Conservation (phyloP, 2,329 filamentous ascomycete species). For the Lachnellula cervina region DNA sequence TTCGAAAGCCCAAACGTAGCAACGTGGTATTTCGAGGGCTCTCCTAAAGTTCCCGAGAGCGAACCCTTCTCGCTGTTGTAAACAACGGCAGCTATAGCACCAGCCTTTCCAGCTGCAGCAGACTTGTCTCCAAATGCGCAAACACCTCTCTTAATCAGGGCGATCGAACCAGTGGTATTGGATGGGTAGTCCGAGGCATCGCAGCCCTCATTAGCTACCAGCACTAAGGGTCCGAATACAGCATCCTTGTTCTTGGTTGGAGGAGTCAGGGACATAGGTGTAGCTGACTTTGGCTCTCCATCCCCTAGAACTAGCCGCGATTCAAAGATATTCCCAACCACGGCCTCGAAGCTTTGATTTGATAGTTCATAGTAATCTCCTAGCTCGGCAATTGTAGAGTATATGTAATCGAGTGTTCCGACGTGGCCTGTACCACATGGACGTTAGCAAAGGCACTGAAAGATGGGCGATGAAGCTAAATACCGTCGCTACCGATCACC, state of each 20-base stretch:
- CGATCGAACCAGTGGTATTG: constrained; percentile 57
- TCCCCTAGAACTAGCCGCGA: constrained; percentile 53
- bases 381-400: constrained; percentile 47
- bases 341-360: constrained; percentile 60
- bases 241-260: constrained; percentile 55
- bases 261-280: constrained; percentile 62
- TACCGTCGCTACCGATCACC: constrained; percentile 64
- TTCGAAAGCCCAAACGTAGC: constrained; percentile 64
- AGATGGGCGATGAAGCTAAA: background rate
- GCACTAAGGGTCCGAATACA: constrained; percentile 55
- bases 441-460: constrained; percentile 11
- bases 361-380: constrained; percentile 57
- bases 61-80: constrained; percentile 61
- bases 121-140: constrained; percentile 72
- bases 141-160: constrained; percentile 63
- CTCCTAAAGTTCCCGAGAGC: constrained; percentile 59
- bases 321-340: constrained; percentile 55
- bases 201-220: constrained; percentile 61
- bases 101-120: constrained; percentile 59
- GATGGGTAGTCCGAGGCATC: constrained; percentile 57
- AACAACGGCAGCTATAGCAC: constrained; percentile 66
- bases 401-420: constrained; percentile 61
- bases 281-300: constrained; percentile 44
- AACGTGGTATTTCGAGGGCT: constrained; percentile 53
- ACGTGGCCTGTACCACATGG: constrained; percentile 47